A percentile compares a stretch with the other conserved stretches of the same genome.
These are phyloP conservation scores for Xylaria grammica DNA, from an alignment of 495 filamentous ascomycete genomes.

Conservation along the genomic window DNA sequence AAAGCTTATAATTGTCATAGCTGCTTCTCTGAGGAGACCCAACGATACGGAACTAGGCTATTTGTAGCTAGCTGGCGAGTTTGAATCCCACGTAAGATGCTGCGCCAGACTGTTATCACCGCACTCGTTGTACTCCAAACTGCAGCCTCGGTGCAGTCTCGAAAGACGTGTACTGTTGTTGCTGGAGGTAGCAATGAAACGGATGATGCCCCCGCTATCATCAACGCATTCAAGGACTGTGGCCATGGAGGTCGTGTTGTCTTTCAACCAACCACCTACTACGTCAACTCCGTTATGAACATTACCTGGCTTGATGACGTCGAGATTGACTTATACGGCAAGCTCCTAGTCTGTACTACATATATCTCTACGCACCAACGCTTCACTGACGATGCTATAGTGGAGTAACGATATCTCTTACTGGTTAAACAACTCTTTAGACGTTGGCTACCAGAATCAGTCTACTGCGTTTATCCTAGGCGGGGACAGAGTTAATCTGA, in stretches of 20 bases:
- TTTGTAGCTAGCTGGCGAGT: no score
- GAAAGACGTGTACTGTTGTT: constrained; percentile 14
- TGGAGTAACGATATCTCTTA: constrained; percentile 52
- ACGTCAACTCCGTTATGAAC: constrained; percentile 50
- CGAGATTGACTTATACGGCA: constrained; percentile 45
- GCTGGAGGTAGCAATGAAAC: constrained; percentile 3
- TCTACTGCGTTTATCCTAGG: constrained; percentile 54
- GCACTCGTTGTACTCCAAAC: no score
- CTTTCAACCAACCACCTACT: constrained; percentile 45
- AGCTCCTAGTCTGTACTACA: constrained; percentile 20
- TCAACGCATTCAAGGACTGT: constrained; percentile 48
- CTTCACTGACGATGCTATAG: no score
- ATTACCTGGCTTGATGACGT: constrained; percentile 51
- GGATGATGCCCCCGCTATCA: constrained; percentile 50
- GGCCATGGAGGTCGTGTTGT: constrained; percentile 44
- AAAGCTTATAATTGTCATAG: no score
- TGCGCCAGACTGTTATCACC: no score
- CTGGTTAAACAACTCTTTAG: constrained; percentile 50
- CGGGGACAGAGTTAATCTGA: constrained; percentile 46
- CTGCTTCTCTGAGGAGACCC: no score
- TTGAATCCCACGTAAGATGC: no score
- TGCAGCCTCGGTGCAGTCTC: no score
- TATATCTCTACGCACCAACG: constrained; percentile 10
- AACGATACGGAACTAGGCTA: no score
- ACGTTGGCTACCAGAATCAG: constrained; percentile 54